Conservation (phyloP, 306 rosid species). For the Acacia melanoxylon region DNA sequence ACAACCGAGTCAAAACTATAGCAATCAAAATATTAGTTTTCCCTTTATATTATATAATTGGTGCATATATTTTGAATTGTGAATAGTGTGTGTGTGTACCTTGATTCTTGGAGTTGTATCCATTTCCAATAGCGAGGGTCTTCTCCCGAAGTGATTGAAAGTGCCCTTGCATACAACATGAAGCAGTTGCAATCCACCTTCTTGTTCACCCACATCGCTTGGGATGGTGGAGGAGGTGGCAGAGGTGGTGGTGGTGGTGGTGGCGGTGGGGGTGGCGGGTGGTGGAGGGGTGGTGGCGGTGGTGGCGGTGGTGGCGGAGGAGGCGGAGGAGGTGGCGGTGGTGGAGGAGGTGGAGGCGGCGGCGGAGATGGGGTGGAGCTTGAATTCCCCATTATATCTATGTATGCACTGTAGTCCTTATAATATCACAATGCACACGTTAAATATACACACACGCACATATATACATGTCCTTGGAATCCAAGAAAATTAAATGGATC, state of each 20-base stretch:
- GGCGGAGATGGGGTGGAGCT: background rate
- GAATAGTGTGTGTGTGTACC: slow-evolving; percentile 37
- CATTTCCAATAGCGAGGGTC: slow-evolving; percentile 23
- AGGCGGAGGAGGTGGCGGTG: too few species aligned
- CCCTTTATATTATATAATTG: background rate
- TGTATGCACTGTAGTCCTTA: background rate
- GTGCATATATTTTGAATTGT: background rate
- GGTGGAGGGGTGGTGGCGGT: background rate
- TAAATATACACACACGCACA: background rate
- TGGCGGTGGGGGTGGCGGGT: background rate
- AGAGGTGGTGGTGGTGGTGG: background rate
- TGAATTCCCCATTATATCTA: background rate
- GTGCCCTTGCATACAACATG: slow-evolving; percentile 68
- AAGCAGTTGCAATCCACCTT: slow-evolving; percentile 52
- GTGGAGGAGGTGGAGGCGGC: background rate
- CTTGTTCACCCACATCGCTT: slow-evolving; percentile 35
- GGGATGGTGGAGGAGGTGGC: background rate
- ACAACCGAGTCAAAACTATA: too few species aligned
- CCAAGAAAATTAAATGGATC: background rate
- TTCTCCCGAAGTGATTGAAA: slow-evolving; percentile 54
- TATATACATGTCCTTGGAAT: background rate
- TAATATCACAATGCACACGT: background rate
- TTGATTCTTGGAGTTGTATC: slow-evolving; percentile 42
- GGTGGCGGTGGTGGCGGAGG: background rate
- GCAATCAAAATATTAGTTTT: too few species aligned